A percentile compares a stretch with the other conserved stretches of the same genome.
These are phyloP conservation scores for Epichloe festucae DNA, from an alignment of 2,329 filamentous ascomycete species.

Conservation along the genomic window DNA sequence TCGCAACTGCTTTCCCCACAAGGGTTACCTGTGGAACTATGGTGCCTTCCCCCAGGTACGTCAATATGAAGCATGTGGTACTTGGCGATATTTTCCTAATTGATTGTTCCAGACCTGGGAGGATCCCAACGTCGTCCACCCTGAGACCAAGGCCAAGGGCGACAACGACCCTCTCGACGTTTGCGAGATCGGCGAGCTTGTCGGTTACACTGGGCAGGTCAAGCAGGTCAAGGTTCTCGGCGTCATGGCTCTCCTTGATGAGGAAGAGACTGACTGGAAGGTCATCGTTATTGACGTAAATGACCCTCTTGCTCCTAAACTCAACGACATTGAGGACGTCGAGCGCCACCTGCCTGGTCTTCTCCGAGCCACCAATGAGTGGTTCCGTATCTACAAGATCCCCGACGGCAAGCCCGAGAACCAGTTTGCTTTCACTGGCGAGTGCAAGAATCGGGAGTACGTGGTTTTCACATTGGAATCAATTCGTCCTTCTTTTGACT, in stretches of 20 bases:
- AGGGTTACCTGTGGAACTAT: conserved; percentile 99
- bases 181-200: conserved; percentile 97
- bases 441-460: conserved; percentile 99
- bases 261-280: conserved; percentile 99
- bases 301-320: conserved; percentile 88
- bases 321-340: conserved; percentile 98
- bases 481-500: not conserved
- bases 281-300: conserved; percentile 99
- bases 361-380: conserved; percentile 95
- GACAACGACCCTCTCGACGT: conserved; percentile 99
- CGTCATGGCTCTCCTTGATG: conserved; percentile 97
- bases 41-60: conserved; percentile 90
- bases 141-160: conserved; percentile 98
- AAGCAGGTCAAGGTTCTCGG: conserved; percentile 99
- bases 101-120: conserved; percentile 70
- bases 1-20: conserved; percentile 99
- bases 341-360: conserved; percentile 96
- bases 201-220: conserved; percentile 89
- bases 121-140: conserved; percentile 90
- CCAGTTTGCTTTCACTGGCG: conserved; percentile 99
- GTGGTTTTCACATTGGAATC: not conserved
- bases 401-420: conserved; percentile 99
- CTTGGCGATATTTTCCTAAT: not conserved
- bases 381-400: conserved; percentile 99
- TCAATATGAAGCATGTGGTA: conserved; percentile 5